These are phyloP conservation scores for Pistacia atlantica DNA, from an alignment of 345 rosid species.

Conservation along the genomic window DNA sequence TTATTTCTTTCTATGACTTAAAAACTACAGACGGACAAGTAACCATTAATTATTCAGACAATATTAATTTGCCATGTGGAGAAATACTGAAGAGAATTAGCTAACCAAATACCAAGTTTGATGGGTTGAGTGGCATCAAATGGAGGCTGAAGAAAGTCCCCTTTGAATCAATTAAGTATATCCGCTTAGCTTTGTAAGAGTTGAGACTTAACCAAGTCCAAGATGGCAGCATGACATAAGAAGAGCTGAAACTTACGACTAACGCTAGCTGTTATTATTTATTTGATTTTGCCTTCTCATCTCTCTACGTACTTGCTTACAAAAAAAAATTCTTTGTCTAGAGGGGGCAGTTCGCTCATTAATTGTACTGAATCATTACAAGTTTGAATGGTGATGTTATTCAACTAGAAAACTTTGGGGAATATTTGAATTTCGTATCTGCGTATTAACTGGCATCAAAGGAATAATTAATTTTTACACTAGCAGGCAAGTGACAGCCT, in stretches of 20 bases:
- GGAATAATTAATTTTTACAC: background rate
- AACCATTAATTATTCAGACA: background rate
- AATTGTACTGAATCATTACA: background rate
- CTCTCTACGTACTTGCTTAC: background rate
- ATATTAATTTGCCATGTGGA: background rate
- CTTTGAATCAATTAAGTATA: no score
- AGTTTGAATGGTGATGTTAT: background rate
- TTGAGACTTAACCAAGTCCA: conserved; percentile 5
- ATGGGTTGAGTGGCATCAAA: background rate
- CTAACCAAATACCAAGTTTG: background rate
- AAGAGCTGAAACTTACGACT: background rate
- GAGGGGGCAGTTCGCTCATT: background rate
- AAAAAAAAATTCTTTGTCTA: background rate
- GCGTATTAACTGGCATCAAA: conserved; percentile 1
- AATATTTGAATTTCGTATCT: background rate
- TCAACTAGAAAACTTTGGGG: background rate
- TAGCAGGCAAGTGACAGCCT: background rate
- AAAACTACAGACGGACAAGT: background rate
- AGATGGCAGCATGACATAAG: background rate
- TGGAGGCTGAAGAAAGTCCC: background rate
- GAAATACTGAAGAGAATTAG: background rate
- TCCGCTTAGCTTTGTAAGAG: background rate
- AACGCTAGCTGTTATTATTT: background rate
- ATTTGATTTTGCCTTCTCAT: background rate
- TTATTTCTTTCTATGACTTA: background rate